phyloP scores from a whole-genome alignment of 164 flowering plant species.

The Vitis vinifera region DNA sequence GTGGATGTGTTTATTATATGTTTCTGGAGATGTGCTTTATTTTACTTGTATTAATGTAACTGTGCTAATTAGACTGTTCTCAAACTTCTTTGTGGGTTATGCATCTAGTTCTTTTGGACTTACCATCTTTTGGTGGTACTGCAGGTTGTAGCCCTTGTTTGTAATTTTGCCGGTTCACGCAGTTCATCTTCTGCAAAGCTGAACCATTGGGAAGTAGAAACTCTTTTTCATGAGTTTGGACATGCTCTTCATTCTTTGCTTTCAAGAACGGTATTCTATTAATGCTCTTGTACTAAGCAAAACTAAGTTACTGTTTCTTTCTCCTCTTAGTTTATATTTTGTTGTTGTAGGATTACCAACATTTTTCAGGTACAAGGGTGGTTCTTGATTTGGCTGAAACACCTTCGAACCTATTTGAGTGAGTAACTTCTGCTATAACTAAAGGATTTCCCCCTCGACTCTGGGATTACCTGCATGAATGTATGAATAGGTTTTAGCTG shows the following conservation, averaged over 20 bases:
- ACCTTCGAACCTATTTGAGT: constrained; percentile 97
- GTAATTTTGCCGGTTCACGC: constrained; percentile 71
- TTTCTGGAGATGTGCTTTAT: too few relatives aligned
- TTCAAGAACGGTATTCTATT: constrained; percentile 79
- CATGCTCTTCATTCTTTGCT: constrained; percentile 98
- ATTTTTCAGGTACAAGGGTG: constrained; percentile 95
- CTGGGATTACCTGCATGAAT: too few relatives aligned
- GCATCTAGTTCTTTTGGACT: too few relatives aligned
- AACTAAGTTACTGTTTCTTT: neutral
- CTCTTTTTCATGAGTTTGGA: constrained; percentile 97
- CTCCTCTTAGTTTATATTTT: neutral
- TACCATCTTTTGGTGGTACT: constrained; percentile 6
- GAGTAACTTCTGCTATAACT: constrained; percentile 32
- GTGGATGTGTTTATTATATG: too few relatives aligned
- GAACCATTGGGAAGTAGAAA: constrained; percentile 85
- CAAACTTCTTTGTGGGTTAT: too few relatives aligned
- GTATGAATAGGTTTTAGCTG: neutral
- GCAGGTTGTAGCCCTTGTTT: constrained; percentile 95
- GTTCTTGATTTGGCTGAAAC: constrained; percentile 93
- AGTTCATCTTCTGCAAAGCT: constrained; percentile 59
- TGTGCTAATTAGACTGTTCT: too few relatives aligned
- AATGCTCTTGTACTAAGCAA: neutral
- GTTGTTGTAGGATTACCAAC: constrained; percentile 79
- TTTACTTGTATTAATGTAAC: too few relatives aligned
- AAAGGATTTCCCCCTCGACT: neutral